phyloP scores from a whole-genome alignment of 2,329 filamentous ascomycete species.

The Pseudocercospora ulei region DNA sequence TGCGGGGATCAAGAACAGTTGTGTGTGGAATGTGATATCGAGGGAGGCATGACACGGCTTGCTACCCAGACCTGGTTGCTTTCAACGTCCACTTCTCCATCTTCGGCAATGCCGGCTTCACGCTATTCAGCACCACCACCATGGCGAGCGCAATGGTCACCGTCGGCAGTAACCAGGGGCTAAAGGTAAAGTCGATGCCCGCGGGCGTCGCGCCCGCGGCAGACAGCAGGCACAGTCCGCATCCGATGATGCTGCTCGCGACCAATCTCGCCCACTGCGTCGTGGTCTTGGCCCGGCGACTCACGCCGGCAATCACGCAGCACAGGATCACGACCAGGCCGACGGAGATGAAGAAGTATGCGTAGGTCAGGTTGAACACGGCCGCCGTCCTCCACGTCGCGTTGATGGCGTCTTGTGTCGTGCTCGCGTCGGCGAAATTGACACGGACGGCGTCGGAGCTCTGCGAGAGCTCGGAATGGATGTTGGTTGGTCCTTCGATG shows the following conservation, averaged over 20 bases:
- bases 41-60: too few relatives aligned
- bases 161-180: slow-evolving; percentile 18
- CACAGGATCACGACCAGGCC: slow-evolving; percentile 28
- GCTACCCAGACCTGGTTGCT: too few relatives aligned
- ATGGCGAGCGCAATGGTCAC: slow-evolving; percentile 7
- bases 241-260: slow-evolving; percentile 11
- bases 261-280: slow-evolving; percentile 18
- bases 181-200: slow-evolving; percentile 6
- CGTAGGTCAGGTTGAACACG: slow-evolving; percentile 28
- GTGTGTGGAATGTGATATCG: too few relatives aligned
- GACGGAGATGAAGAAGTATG: slow-evolving; percentile 29
- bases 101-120: slow-evolving; percentile 3
- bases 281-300: slow-evolving; percentile 8
- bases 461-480: slow-evolving; percentile 1
- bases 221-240: slow-evolving; percentile 9
- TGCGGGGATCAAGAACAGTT: too few relatives aligned
- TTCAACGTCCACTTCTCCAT: background rate
- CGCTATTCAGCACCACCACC: slow-evolving; percentile 4
- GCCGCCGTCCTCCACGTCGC: slow-evolving; percentile 6
- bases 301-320: slow-evolving; percentile 26
- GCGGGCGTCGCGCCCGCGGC: background rate
- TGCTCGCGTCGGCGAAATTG: slow-evolving; percentile 7
- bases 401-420: slow-evolving; percentile 4
- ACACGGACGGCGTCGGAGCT: background rate
- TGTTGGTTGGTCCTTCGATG: background rate